Evolutionary conservation across 148 eudicot species (phyloP), one percentile per base, ranked within the genome.

Genomic region (Bassia scoparia): DNA sequence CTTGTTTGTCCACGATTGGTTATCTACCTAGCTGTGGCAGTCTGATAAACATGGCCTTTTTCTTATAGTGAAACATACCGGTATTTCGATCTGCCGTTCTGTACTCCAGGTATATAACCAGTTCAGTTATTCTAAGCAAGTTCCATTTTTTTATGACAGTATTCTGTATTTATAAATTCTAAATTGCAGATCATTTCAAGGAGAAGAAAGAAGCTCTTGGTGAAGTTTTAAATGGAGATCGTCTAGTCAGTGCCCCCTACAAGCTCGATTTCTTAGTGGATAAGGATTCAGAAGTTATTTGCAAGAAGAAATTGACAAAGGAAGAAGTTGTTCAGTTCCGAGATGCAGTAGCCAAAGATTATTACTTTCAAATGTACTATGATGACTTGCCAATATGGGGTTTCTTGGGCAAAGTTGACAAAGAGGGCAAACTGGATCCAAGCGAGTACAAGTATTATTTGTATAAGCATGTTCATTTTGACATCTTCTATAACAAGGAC

Each of bases 161-260:
- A 33, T 59, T 26, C 58, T 61, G 23, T 23, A 55, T 63, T 37
- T 48, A 30, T 20, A 2, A 55, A 65, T 26, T 79, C 17, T 26
- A 16, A n/a, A 61, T 55, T 70, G 70, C 84, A 88, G 87, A 60
- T 67, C 82, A 83, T 77, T 60, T 89, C 70, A 85, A 80, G 68
- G 93, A 89, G 79, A 89, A 86, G 75, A 84, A 76, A 72, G 93
- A 89, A 83, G 93, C 93, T 79, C 90, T 89, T 71, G 93, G 90
- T 44, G 93, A 89, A 83, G 87, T 89, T 23, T 65, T 89, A 74
- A 89, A 89, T 81, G 93, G 93, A 69, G 93, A 89, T 72, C 89
- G 92, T 48, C 75, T 88, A 61, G 89, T 88, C 68, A 84, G 83
- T 84, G 92, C 89, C 59, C 89, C 84, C 20, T 88, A 86, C 78